These are phyloP conservation scores for Beta vulgaris DNA, from an alignment of 148 eudicot genomes.

Conservation along the genomic window DNA sequence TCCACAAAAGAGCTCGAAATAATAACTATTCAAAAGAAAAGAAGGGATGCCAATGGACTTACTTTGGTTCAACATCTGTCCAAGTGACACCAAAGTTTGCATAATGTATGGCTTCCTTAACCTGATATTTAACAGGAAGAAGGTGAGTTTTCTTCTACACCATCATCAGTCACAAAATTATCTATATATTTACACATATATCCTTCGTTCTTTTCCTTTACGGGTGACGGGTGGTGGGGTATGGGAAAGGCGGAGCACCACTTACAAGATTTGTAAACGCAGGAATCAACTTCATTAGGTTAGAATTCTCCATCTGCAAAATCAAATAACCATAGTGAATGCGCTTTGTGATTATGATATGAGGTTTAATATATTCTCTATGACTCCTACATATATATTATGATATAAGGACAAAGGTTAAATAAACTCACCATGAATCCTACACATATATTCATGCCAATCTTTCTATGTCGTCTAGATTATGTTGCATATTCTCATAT, in stretches of 20 bases:
- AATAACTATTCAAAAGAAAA: too few species aligned
- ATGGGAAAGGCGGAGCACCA: conserved; percentile 14
- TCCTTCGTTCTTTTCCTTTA: neutral
- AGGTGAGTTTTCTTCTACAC: neutral
- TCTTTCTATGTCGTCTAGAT: too few species aligned
- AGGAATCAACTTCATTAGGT: conserved; percentile 45
- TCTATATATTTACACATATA: neutral
- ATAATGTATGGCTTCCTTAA: conserved; percentile 61
- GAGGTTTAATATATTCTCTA: too few species aligned
- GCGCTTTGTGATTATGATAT: neutral
- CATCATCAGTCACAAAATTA: neutral
- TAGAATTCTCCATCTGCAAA: conserved; percentile 71
- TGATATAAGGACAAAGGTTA: too few species aligned
- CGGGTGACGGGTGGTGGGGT: neutral
- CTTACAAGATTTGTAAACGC: conserved; percentile 58
- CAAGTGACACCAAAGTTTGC: conserved; percentile 44
- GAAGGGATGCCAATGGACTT: conserved; percentile 19
- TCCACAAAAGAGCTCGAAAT: too few species aligned
- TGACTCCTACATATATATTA: too few species aligned
- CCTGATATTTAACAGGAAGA: conserved; percentile 41
- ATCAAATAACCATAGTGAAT: neutral
- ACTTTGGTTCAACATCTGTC: conserved; percentile 53
- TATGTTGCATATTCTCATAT: too few species aligned
- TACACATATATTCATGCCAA: too few species aligned
- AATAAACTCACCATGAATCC: too few species aligned